phyloP scores from a whole-genome alignment of 495 filamentous ascomycete species.

The Trichoderma virens region DNA sequence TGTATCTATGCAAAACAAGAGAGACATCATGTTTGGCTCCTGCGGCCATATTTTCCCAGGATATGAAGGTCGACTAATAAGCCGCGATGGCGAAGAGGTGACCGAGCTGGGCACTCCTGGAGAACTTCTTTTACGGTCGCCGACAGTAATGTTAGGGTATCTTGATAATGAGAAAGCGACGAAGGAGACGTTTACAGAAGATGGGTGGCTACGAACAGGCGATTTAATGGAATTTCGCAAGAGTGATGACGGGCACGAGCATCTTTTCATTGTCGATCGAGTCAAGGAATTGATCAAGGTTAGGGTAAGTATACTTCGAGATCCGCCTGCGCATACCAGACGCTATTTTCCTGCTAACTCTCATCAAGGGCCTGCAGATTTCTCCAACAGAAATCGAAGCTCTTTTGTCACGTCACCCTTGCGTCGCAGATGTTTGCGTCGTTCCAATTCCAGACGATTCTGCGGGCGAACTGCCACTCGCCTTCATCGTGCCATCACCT shows the following conservation, averaged over 20 bases:
- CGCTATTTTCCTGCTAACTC: neutral
- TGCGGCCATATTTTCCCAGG: slow-evolving; percentile 65
- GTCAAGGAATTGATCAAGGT: slow-evolving; percentile 93
- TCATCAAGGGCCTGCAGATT: neutral
- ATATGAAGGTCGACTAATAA: slow-evolving; percentile 58
- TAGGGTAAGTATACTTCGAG: slow-evolving; percentile 48
- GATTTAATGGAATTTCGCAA: slow-evolving; percentile 63
- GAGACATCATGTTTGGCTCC: slow-evolving; percentile 65
- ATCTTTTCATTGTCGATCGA: slow-evolving; percentile 76
- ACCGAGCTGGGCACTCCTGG: slow-evolving; percentile 67
- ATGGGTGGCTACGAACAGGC: slow-evolving; percentile 65
- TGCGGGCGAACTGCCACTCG: neutral
- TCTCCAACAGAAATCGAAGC: neutral
- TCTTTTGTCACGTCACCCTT: neutral
- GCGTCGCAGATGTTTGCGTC: neutral
- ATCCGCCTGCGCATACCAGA: neutral
- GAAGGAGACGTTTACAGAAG: slow-evolving; percentile 63
- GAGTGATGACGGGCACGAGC: slow-evolving; percentile 58
- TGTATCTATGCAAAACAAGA: slow-evolving; percentile 52
- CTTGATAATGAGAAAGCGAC: slow-evolving; percentile 80
- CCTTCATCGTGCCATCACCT: neutral
- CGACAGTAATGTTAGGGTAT: slow-evolving; percentile 74
- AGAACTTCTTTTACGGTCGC: slow-evolving; percentile 69
- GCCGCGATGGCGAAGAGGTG: slow-evolving; percentile 66
- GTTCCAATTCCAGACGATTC: neutral